These are phyloP conservation scores for Acmispon strigosus DNA, from an alignment of 306 rosid genomes.

Conservation along the genomic window DNA sequence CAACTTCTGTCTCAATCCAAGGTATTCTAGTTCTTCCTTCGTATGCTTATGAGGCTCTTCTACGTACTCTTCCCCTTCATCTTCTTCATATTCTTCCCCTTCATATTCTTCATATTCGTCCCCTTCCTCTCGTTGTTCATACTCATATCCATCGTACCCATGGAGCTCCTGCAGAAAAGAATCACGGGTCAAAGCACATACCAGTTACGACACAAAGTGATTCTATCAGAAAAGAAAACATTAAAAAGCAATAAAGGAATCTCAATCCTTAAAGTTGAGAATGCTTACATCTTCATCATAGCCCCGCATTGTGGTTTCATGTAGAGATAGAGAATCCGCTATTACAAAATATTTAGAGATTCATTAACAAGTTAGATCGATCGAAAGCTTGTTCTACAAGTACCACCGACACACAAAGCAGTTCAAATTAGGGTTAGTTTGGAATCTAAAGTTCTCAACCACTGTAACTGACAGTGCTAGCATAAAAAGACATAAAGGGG, in stretches of 20 bases:
- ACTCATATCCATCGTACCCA: constrained; percentile 55
- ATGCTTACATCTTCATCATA: constrained; percentile 52
- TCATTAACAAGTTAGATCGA: neutral
- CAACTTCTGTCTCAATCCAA: too few species aligned
- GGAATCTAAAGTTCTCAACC: neutral
- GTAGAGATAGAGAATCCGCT: constrained; percentile 6
- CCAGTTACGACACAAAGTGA: neutral
- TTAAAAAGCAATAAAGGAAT: neutral
- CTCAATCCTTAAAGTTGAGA: neutral
- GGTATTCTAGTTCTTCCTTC: too few species aligned
- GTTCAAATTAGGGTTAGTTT: constrained; percentile 7
- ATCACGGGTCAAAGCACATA: neutral
- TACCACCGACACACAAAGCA: neutral
- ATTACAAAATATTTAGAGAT: constrained; percentile 3
- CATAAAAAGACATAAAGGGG: too few species aligned
- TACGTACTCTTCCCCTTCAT: too few species aligned
- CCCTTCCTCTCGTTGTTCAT: constrained; percentile 37
- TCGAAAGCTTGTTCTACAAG: neutral
- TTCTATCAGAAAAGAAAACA: neutral
- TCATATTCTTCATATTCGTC: constrained; percentile 44
- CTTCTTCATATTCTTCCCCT: constrained; percentile 43
- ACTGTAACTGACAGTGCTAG: constrained; percentile 23
- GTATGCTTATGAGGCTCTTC: too few species aligned
- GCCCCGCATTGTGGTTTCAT: constrained; percentile 45
- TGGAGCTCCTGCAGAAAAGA: constrained; percentile 30